Conservation (phyloP, 345 rosid genomes). For the Moricandia moricandioides region DNA sequence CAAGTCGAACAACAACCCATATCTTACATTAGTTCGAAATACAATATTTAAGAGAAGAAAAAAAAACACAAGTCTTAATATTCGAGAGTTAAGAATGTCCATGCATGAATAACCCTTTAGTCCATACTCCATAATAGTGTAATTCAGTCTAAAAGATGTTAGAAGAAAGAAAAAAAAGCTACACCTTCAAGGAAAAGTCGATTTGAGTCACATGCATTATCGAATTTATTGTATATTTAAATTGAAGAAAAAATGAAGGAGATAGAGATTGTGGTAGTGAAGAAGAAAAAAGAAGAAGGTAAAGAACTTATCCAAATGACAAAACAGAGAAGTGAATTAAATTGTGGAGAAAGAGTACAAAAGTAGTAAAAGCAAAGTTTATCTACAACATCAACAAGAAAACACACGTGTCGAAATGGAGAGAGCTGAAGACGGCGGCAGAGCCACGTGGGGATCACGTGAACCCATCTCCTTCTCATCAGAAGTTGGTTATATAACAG, state of each 20-base stretch:
- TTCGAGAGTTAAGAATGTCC: conserved; percentile 16
- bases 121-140: conserved; percentile 21
- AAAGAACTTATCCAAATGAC: conserved; percentile 34
- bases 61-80: neutral
- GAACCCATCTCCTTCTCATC: conserved; percentile 35
- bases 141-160: neutral
- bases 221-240: neutral
- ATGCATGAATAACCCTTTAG: conserved; percentile 29
- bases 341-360: conserved; percentile 11
- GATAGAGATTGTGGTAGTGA: conserved; percentile 4
- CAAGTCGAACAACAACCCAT: conserved; percentile 22
- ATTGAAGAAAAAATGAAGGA: neutral
- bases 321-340: conserved; percentile 16
- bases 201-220: conserved; percentile 18
- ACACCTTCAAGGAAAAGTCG: conserved; percentile 14
- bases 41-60: too few relatives aligned
- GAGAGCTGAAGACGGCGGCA: conserved; percentile 30
- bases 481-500: conserved; percentile 41
- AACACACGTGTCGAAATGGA: conserved; percentile 24
- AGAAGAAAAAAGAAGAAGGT: conserved; percentile 10
- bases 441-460: conserved; percentile 42
- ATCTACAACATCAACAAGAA: conserved; percentile 22
- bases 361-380: conserved; percentile 33
- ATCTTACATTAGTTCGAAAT: neutral
- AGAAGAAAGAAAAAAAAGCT: conserved; percentile 1